A percentile compares a stretch with the other conserved stretches of the same genome.
These are phyloP conservation scores for Globisporangium nagaii DNA, from an alignment of 352 stramenopile species.

Conservation along the genomic window DNA sequence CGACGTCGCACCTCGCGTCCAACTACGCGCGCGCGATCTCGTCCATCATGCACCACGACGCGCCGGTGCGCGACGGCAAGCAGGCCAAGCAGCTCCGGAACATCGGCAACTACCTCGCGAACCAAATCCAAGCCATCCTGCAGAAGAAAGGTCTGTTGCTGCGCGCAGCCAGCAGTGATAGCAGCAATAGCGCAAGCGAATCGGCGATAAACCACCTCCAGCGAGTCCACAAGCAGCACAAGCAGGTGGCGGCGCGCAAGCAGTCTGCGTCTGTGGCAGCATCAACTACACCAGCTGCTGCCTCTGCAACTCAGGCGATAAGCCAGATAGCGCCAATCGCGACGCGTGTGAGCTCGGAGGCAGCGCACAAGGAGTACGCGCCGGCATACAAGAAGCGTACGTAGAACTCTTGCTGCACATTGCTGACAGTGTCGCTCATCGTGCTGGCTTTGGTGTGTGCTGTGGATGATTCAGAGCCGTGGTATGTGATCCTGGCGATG, in stretches of 20 bases:
- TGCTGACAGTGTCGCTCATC: no score
- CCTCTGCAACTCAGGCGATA: neutral
- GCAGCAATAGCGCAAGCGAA: neutral
- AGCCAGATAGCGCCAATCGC: neutral
- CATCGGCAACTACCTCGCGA: conserved; percentile 84
- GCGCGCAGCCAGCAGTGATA: neutral
- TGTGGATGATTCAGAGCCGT: conserved; percentile 48
- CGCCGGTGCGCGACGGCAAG: conserved; percentile 32
- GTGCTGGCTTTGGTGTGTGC: no score
- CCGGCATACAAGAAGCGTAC: conserved; percentile 62
- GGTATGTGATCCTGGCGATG: conserved; percentile 66
- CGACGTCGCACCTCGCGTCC: conserved; percentile 46
- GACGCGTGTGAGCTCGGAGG: neutral
- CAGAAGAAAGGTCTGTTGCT: conserved; percentile 24
- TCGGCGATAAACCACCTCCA: neutral
- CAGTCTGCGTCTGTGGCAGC: neutral
- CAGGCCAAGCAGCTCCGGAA: conserved; percentile 66
- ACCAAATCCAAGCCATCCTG: conserved; percentile 78
- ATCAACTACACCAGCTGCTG: neutral
- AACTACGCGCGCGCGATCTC: conserved; percentile 70
- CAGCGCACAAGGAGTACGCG: conserved; percentile 27
- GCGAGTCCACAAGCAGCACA: neutral
- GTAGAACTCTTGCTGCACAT: no score
- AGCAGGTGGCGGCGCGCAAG: neutral
- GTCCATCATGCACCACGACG: conserved; percentile 51